Percentiles rank a stretch among this genome's conserved stretches.
Evolutionary conservation across 2,329 filamentous ascomycete species (phyloP).

Genomic region (Diaporthe citrichinensis): DNA sequence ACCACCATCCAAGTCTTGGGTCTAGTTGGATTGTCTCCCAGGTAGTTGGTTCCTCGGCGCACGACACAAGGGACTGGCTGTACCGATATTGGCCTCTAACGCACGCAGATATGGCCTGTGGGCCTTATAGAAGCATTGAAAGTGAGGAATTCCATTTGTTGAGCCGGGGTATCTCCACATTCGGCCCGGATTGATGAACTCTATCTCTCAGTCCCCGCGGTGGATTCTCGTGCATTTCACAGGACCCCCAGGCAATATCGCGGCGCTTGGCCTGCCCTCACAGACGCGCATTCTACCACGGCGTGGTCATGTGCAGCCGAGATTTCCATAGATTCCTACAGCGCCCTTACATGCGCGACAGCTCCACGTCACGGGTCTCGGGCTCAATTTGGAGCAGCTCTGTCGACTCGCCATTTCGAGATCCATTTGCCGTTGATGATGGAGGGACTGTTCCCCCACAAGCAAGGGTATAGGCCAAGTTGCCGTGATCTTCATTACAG

Average conservation of each 20-base stretch:
- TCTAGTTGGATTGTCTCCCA: neutral
- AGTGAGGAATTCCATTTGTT: neutral
- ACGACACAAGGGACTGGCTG: neutral
- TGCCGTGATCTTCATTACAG: neutral
- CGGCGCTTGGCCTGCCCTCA: neutral
- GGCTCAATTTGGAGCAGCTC: neutral
- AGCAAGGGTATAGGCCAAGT: neutral
- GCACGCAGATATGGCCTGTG: neutral
- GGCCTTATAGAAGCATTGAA: neutral
- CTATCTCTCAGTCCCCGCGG: neutral
- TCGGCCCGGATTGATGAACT: constrained; percentile 2
- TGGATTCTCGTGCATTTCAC: neutral
- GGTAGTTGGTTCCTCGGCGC: neutral
- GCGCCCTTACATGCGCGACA: neutral
- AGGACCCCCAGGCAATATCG: neutral
- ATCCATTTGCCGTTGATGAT: neutral
- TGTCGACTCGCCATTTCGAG: neutral
- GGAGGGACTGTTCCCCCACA: too few relatives aligned
- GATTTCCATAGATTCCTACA: neutral
- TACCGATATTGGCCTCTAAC: neutral
- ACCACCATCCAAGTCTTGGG: neutral
- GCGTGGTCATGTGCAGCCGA: neutral
- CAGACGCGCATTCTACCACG: too few relatives aligned
- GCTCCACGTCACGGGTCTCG: neutral
- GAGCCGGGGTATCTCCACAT: neutral